These are phyloP conservation scores for Bruguiera sexangula DNA, from an alignment of 345 rosid species.

Conservation along the genomic window DNA sequence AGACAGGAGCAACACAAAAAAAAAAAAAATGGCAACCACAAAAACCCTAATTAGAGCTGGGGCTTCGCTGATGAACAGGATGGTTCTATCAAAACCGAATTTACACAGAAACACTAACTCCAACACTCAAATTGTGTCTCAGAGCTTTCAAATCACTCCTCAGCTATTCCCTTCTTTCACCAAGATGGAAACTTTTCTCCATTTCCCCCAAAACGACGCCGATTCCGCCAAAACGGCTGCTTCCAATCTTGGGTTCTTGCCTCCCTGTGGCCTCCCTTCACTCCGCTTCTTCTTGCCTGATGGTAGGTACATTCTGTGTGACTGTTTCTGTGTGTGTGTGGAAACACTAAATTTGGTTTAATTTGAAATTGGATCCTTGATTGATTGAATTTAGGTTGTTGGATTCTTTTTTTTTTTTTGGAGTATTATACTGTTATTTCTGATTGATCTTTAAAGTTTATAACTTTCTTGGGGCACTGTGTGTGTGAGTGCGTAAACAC, in stretches of 20 bases:
- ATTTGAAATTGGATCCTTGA: too few species aligned
- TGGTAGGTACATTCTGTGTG: conserved; percentile 56
- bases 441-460: too few species aligned
- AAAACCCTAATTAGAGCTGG: conserved; percentile 66
- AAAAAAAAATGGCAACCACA: conserved; percentile 54
- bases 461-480: too few species aligned
- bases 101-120: conserved; percentile 32
- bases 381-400: too few species aligned
- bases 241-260: conserved; percentile 44
- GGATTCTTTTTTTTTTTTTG: too few species aligned
- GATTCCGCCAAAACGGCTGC: conserved; percentile 29
- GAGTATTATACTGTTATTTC: too few species aligned
- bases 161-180: conserved; percentile 59
- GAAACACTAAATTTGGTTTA: not conserved
- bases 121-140: conserved; percentile 24
- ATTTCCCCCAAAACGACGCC: conserved; percentile 39
- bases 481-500: too few species aligned
- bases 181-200: conserved; percentile 36
- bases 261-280: conserved; percentile 82
- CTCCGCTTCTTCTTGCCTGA: conserved; percentile 84
- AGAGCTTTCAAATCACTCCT: conserved; percentile 38
- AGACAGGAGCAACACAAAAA: not conserved
- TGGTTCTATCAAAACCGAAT: conserved; percentile 35
- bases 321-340: not conserved
- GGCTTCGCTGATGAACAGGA: conserved; percentile 57